Percentiles rank a stretch among this genome's conserved stretches.
Conservation (phyloP, 1,139 yeast species). For the Kodamaea alishanica region DNA sequence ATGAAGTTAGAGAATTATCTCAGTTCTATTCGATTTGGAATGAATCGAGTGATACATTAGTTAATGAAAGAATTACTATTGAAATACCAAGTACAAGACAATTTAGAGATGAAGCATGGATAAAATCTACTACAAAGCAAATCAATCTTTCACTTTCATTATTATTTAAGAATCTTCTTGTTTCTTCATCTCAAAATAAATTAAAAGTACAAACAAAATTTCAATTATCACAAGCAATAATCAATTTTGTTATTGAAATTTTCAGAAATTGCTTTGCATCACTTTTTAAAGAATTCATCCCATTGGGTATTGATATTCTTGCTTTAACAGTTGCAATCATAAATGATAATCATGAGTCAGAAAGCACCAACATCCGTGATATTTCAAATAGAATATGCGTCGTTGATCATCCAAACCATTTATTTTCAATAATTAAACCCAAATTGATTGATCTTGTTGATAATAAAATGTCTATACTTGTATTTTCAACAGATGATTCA, state of each 20-base stretch:
- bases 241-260: slow-evolving; percentile 23
- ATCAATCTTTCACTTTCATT: slow-evolving; percentile 44
- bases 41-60: neutral
- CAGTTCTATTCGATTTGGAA: slow-evolving; percentile 4
- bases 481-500: slow-evolving; percentile 33
- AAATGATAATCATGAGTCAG: slow-evolving; percentile 3
- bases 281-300: slow-evolving; percentile 29
- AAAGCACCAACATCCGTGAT: slow-evolving; percentile 1
- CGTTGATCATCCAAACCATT: slow-evolving; percentile 1
- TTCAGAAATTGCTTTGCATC: slow-evolving; percentile 30
- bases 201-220: slow-evolving; percentile 22
- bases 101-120: slow-evolving; percentile 59
- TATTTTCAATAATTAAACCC: slow-evolving; percentile 9
- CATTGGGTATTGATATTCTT: slow-evolving; percentile 31
- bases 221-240: slow-evolving; percentile 21
- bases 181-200: slow-evolving; percentile 10
- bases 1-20: slow-evolving; percentile 7
- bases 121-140: slow-evolving; percentile 60
- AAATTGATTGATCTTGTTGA: slow-evolving; percentile 27
- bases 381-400: slow-evolving; percentile 2
- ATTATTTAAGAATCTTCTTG: slow-evolving; percentile 25
- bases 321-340: slow-evolving; percentile 17
- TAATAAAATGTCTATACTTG: slow-evolving; percentile 20
- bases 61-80: neutral
- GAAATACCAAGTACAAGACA: slow-evolving; percentile 3